Conservation (phyloP, 179 eudicot species). For the Actinidia arguta region DNA sequence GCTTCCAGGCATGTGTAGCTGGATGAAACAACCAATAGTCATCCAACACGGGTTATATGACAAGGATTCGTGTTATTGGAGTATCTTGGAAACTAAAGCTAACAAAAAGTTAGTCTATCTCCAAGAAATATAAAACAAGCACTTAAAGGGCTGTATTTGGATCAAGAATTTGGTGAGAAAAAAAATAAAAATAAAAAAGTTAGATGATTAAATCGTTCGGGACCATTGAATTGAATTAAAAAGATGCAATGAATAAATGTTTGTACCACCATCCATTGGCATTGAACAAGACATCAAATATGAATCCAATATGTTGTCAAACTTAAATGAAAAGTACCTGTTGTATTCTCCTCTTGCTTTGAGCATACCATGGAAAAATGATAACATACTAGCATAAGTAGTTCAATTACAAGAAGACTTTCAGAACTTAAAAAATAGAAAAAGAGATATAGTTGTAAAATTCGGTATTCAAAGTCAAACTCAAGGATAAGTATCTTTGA, state of each 20-base stretch:
- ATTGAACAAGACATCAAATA: not conserved
- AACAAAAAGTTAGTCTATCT: not conserved
- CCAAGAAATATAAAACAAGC: not conserved
- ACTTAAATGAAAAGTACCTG: slow-evolving; percentile 57
- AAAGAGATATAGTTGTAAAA: not conserved
- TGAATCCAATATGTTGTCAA: no score
- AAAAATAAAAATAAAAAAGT: not conserved
- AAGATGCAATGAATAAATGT: not conserved
- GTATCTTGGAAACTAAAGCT: slow-evolving; percentile 67
- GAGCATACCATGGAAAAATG: slow-evolving; percentile 87
- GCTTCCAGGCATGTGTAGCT: slow-evolving; percentile 79
- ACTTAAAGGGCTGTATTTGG: no score
- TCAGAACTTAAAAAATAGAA: not conserved
- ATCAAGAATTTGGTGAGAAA: no score
- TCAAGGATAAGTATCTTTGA: not conserved
- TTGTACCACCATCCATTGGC: not conserved
- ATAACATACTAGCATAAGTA: not conserved
- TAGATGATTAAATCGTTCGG: not conserved
- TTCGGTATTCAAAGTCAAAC: not conserved
- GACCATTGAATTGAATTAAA: not conserved
- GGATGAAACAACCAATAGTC: slow-evolving; percentile 83
- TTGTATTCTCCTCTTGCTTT: slow-evolving; percentile 59
- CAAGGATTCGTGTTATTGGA: slow-evolving; percentile 75
- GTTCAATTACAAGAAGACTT: not conserved
- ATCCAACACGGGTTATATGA: slow-evolving; percentile 74